Evolutionary conservation across 139 green algal species (phyloP), one percentile per base, ranked within the genome.

Genomic region (Coelastrella sp.): DNA sequence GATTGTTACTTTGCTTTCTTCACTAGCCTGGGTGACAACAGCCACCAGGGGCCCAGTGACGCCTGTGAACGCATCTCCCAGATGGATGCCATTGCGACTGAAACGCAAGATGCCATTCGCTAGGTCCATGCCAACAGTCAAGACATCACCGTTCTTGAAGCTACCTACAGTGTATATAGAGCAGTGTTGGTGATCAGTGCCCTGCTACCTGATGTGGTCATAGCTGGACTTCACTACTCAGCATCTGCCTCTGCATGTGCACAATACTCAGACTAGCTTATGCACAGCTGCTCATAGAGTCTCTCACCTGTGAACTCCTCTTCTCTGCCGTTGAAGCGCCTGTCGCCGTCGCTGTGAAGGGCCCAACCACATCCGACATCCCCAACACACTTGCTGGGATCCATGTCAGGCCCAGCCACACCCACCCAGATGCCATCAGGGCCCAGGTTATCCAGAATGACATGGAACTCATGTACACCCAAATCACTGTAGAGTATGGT

Each of bases 1-100:
- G 64, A 94, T 94, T 13, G 91, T 94, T 19, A 94, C 85, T 81
- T 94, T 94, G 86, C 62, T 89, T 68, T 94, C 91, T 77, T 92
- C 89, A 50, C 87, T 91, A 35, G 89, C 89, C 84, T 92, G 86
- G 2, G 91, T 94, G 35, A 91, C 87, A 3, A 89, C 91, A 17
- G 91, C 85, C 75, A 94, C 91, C 32, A 94, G 87, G 2, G 91
- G 89, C 9, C 88, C 87, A 6, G 35, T 75, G 38, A 92, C 72
- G 21, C 90, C 90, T 19, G 53, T 86, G 84, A 94, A 94, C 1
- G 90, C 87, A n/a, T 87, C 81, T 19, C 90, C 90, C n/a, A 94
- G 84, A 21, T 87, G 69, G 23, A 69, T 63, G 41, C 90, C 90
- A 50, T 94, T 92, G 71, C 90, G 87, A 27, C 74, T 86, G 72